Evolutionary conservation across 2,329 filamentous ascomycete genomes (phyloP).

Genomic region (Leptosphaerulina australis): DNA sequence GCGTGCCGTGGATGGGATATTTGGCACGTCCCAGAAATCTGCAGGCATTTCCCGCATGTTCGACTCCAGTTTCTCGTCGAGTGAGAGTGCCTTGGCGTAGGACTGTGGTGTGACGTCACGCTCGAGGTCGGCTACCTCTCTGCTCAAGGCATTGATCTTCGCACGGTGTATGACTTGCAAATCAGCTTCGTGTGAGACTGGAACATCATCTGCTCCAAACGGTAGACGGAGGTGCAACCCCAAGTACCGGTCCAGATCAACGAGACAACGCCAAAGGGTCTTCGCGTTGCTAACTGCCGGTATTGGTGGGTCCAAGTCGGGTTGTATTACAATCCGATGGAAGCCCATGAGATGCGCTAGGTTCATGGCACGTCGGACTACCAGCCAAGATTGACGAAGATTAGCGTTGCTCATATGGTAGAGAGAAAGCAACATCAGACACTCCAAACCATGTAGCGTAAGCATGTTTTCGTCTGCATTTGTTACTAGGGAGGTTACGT

Average conservation of each 20-base stretch:
- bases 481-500: conserved; percentile 38
- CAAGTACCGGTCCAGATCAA: conserved; percentile 42
- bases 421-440: conserved; percentile 38
- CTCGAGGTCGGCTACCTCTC: conserved; percentile 40
- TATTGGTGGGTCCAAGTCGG: conserved; percentile 28
- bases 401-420: conserved; percentile 42
- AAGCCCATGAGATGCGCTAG: conserved; percentile 47
- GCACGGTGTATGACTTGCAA: conserved; percentile 32
- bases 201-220: conserved; percentile 44
- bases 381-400: conserved; percentile 44
- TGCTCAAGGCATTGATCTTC: conserved; percentile 30
- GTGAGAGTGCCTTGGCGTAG: conserved; percentile 39
- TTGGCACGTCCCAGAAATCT: conserved; percentile 47
- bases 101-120: conserved; percentile 38
- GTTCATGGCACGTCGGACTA: conserved; percentile 41
- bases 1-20: conserved; percentile 42
- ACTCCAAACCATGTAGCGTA: conserved; percentile 46
- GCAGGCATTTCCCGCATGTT: conserved; percentile 39
- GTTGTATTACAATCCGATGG: conserved; percentile 41
- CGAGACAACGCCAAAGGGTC: conserved; percentile 37
- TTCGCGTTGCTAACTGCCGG: conserved; percentile 37
- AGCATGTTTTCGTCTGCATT: conserved; percentile 44
- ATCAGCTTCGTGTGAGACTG: conserved; percentile 26
- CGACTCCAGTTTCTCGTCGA: conserved; percentile 43
- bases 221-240: conserved; percentile 46